These are phyloP conservation scores for Globisporangium recalcitrans DNA, from an alignment of 352 stramenopile species.

Conservation along the genomic window DNA sequence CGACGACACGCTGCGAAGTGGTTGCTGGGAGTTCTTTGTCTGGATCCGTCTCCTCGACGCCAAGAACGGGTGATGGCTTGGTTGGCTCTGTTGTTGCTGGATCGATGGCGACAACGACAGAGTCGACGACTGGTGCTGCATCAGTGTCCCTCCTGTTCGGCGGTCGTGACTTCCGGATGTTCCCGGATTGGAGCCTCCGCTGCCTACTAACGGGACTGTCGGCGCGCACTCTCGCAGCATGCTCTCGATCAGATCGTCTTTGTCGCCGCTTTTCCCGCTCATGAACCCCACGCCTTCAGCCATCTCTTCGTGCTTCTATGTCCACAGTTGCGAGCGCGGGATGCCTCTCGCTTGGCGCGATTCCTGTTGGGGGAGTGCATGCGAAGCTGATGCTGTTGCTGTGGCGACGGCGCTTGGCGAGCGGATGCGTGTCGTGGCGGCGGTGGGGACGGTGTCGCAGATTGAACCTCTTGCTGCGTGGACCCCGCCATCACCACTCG, in stretches of 20 bases:
- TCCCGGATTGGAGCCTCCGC: conserved; percentile 6
- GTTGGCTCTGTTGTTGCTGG: conserved; percentile 7
- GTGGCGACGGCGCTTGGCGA: background rate
- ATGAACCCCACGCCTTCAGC: background rate
- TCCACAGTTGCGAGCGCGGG: conserved; percentile 55
- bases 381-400: background rate
- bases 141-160: conserved; percentile 7
- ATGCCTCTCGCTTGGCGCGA: conserved; percentile 31
- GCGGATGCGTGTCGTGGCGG: background rate
- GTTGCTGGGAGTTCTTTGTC: conserved; percentile 12
- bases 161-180: conserved; percentile 2
- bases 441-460: conserved; percentile 4
- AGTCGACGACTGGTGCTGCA: conserved; percentile 4
- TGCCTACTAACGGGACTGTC: conserved; percentile 10
- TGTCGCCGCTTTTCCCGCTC: background rate
- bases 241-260: conserved; percentile 46
- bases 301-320: conserved; percentile 31
- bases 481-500: background rate
- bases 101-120: background rate
- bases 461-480: background rate
- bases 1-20: conserved; percentile 1
- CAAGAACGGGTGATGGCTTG: conserved; percentile 8
- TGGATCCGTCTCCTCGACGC: conserved; percentile 10
- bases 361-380: conserved; percentile 11
- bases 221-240: conserved; percentile 51